Evolutionary conservation across 768 basidiomycete species (phyloP).

Genomic region (Mycena galopus): DNA sequence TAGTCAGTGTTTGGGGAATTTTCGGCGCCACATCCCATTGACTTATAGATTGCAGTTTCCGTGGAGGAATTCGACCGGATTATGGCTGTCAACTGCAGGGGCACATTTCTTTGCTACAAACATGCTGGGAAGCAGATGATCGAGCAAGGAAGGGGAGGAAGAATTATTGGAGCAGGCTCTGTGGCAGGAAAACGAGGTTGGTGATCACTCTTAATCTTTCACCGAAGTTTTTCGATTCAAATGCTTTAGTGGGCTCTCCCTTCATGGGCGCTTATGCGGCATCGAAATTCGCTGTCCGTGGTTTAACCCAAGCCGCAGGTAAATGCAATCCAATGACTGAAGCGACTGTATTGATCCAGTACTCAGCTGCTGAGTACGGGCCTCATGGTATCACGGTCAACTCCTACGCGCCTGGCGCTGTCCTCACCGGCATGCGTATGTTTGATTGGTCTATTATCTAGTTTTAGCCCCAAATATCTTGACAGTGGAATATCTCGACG

Average conservation of each 20-base stretch:
- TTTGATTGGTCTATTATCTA: background rate
- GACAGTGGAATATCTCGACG: background rate
- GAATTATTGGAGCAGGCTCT: constrained; percentile 50
- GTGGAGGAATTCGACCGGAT: constrained; percentile 43
- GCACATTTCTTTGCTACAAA: constrained; percentile 54
- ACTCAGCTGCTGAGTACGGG: constrained; percentile 21
- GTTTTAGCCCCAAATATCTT: background rate
- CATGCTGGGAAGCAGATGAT: constrained; percentile 56
- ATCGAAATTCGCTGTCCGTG: constrained; percentile 45
- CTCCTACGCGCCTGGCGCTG: constrained; percentile 26
- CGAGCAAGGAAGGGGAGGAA: constrained; percentile 51
- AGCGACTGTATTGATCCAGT: too few species aligned
- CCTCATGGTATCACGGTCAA: constrained; percentile 20
- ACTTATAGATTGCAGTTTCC: background rate
- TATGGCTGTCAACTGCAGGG: constrained; percentile 49
- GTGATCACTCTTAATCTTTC: background rate
- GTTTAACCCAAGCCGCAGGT: constrained; percentile 30
- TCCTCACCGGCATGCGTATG: constrained; percentile 15
- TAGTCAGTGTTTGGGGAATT: background rate
- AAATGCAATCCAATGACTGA: background rate
- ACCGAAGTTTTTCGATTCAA: constrained; percentile 11
- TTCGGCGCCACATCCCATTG: background rate
- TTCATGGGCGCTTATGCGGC: constrained; percentile 40
- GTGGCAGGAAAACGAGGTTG: constrained; percentile 32
- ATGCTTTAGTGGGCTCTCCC: constrained; percentile 6